Conservation (phyloP, 2,329 filamentous ascomycete species). For the Monosporascus sp. region DNA sequence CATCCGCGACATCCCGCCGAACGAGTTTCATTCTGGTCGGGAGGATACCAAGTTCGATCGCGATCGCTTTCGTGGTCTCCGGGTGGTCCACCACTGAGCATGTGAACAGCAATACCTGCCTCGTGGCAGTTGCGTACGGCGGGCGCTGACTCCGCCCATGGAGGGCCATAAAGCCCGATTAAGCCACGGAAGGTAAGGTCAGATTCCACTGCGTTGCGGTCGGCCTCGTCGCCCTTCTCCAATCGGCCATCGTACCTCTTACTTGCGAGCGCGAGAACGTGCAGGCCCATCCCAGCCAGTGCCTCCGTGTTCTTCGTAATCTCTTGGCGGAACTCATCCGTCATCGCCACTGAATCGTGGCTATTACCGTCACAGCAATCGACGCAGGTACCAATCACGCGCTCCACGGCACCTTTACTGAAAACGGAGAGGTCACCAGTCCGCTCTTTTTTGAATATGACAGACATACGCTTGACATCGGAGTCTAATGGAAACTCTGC, state of each 20-base stretch:
- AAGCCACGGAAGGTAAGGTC: constrained; percentile 61
- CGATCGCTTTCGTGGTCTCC: constrained; percentile 58
- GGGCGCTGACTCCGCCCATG: constrained; percentile 59
- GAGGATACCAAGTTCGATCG: constrained; percentile 56
- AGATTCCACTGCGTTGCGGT: constrained; percentile 52
- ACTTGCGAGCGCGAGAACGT: constrained; percentile 61
- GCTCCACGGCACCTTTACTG: constrained; percentile 63
- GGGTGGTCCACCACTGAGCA: constrained; percentile 65
- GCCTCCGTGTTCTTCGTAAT: constrained; percentile 59
- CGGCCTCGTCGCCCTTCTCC: constrained; percentile 40
- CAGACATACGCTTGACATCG: constrained; percentile 69
- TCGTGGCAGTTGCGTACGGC: constrained; percentile 55
- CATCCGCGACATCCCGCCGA: constrained; percentile 46
- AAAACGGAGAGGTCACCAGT: constrained; percentile 31
- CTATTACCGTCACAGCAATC: constrained; percentile 31
- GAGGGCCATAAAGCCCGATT: constrained; percentile 67
- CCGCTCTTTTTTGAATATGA: constrained; percentile 49
- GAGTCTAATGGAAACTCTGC: constrained; percentile 69
- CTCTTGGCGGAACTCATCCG: constrained; percentile 42
- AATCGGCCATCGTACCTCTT: constrained; percentile 34
- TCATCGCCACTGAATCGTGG: constrained; percentile 33
- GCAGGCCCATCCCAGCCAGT: constrained; percentile 52
- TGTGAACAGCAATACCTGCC: constrained; percentile 61
- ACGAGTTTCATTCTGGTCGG: constrained; percentile 54
- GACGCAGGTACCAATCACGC: constrained; percentile 57